Percentiles rank a stretch among this genome's conserved stretches.
Evolutionary conservation across 805 yeast species (phyloP).

Genomic region (Lachancea lanzarotensis): DNA sequence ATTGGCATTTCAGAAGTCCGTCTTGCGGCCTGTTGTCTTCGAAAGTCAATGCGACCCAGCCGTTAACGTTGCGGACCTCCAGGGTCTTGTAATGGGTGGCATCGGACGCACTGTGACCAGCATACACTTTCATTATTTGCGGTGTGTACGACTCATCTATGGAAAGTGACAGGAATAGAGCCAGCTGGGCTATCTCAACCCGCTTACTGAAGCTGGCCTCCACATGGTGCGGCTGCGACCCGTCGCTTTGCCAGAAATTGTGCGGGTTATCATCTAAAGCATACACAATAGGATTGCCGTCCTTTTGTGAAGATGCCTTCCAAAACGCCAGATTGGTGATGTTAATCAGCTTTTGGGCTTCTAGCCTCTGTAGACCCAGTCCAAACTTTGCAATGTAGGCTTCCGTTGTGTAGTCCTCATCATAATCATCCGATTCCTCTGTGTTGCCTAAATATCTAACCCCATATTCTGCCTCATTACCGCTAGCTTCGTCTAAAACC

Average conservation of each 20-base stretch:
- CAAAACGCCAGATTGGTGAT: slow-evolving; percentile 78
- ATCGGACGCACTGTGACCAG: slow-evolving; percentile 28
- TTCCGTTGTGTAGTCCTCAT: slow-evolving; percentile 17
- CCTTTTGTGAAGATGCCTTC: slow-evolving; percentile 72
- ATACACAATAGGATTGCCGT: slow-evolving; percentile 64
- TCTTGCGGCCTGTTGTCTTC: slow-evolving; percentile 22
- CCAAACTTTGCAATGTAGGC: slow-evolving; percentile 13
- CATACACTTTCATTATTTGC: slow-evolving; percentile 26
- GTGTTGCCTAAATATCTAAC: slow-evolving; percentile 15
- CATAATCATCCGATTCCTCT: slow-evolving; percentile 12
- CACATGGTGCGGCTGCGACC: slow-evolving; percentile 76
- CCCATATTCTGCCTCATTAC: slow-evolving; percentile 6
- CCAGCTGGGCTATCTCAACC: slow-evolving; percentile 60
- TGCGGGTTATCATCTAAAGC: slow-evolving; percentile 67
- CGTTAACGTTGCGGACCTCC: slow-evolving; percentile 25
- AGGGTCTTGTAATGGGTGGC: slow-evolving; percentile 22
- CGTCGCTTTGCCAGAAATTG: slow-evolving; percentile 93
- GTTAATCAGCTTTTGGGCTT: slow-evolving; percentile 51
- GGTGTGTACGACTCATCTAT: slow-evolving; percentile 95
- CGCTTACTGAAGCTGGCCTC: slow-evolving; percentile 74
- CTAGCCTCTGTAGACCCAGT: slow-evolving; percentile 22
- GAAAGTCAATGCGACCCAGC: slow-evolving; percentile 28
- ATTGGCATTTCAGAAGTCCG: slow-evolving; percentile 25
- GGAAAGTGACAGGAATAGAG: slow-evolving; percentile 61
- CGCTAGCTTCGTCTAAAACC: slow-evolving; percentile 17